Evolutionary conservation across 1,284 basidiomycete genomes (phyloP), one percentile per base, ranked within the genome.

Genomic region (Austroboletus novae-zelandiae): DNA sequence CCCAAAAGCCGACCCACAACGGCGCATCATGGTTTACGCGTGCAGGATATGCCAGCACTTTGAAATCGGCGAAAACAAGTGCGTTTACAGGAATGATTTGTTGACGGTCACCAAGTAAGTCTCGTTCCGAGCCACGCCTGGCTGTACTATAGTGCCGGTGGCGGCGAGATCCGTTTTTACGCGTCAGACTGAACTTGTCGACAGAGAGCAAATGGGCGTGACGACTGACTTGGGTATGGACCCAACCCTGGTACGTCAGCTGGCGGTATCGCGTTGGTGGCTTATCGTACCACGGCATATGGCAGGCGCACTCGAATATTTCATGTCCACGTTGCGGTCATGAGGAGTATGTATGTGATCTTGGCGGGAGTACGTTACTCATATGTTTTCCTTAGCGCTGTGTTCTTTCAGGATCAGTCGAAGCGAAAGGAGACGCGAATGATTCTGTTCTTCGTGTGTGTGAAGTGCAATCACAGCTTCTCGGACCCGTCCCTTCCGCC

Each of bases 71-170:
- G 84, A 89, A 20, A 92, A 93, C 70, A 88, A 87, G 61, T 88
- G 91, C 59, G 94, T 98, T 10, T 99, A 96, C 69, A 78, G 86
- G 63, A 97, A 99, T 57, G 96, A 98, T 73, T 71, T 98, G 73
- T 75, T 98, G 65, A 96, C 91, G 0, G 88, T 96, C 25, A 94
- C 89, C 60, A 94, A 92, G 94, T 96, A 68, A 64, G 89, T 79
- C 17, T 14, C 18, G 30, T 44, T 43, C 45, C 43, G 31, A 25
- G 37, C 17, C 30, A 9, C 8, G 18, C 36, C 8, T 15, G 8
- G 13, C 14, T n/a, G 14, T 14, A 20, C 9, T 13, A 9, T 9
- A 39, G 34, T 18, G 27, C 54, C 50, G 54, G 57, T 52, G 53
- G 55, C 51, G 37, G 43, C 49, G 48, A 43, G 45, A 52, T 43